Percentiles rank a stretch among this genome's conserved stretches.
phyloP scores from a whole-genome alignment of 2,329 filamentous ascomycete species.

The Chlorencoelia australis region DNA sequence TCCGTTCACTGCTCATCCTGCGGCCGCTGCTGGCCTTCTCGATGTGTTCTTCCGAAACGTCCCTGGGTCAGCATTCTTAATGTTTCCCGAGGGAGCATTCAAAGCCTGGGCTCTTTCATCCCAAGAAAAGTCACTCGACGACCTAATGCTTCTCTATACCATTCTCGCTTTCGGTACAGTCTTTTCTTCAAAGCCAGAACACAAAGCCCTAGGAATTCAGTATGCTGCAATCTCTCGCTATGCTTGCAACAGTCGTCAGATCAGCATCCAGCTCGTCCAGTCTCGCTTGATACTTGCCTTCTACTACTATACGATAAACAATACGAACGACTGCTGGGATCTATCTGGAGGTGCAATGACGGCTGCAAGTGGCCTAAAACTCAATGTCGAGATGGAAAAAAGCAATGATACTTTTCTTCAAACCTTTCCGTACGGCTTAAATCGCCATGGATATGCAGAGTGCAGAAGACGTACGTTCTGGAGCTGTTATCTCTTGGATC shows the following conservation, averaged over 20 bases:
- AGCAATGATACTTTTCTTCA: constrained; percentile 32
- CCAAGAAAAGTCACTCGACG: constrained; percentile 37
- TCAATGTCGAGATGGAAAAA: constrained; percentile 51
- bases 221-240: constrained; percentile 48
- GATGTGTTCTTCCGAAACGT: constrained; percentile 47
- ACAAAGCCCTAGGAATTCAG: constrained; percentile 33
- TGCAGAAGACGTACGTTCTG: constrained; percentile 62
- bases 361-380: constrained; percentile 46
- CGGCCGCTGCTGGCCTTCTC: constrained; percentile 40
- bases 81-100: constrained; percentile 46
- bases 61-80: constrained; percentile 42
- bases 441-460: constrained; percentile 49
- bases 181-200: constrained; percentile 39
- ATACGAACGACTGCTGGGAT: constrained; percentile 51
- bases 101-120: constrained; percentile 41
- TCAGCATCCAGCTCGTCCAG: constrained; percentile 56
- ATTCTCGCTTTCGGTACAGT: constrained; percentile 47
- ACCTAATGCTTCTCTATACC: constrained; percentile 50
- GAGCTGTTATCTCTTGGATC: constrained; percentile 61
- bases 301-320: constrained; percentile 53
- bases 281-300: constrained; percentile 55
- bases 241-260: constrained; percentile 41
- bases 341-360: constrained; percentile 52
- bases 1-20: constrained; percentile 40
- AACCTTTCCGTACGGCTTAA: constrained; percentile 47